phyloP scores from a whole-genome alignment of 352 stramenopile species.

The Phytophthora palmivora region DNA sequence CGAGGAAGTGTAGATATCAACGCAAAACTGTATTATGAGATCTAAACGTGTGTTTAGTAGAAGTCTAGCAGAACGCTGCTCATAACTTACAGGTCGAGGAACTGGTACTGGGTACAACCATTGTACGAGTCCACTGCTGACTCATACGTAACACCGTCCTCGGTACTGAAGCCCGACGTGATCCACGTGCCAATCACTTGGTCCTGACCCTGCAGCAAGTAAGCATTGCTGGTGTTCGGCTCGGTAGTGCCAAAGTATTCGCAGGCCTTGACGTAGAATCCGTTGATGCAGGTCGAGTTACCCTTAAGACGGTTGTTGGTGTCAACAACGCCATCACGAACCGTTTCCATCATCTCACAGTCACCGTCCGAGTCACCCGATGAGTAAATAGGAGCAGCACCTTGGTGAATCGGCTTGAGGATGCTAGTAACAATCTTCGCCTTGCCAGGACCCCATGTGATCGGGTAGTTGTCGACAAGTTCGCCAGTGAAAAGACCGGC shows the following conservation, averaged over 20 bases:
- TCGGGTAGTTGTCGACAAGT: slow-evolving; percentile 51
- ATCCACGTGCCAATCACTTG: slow-evolving; percentile 64
- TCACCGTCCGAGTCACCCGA: slow-evolving; percentile 36
- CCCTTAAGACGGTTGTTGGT: slow-evolving; percentile 63
- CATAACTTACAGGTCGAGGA: background rate
- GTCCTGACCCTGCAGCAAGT: slow-evolving; percentile 64
- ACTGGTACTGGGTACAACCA: too few species aligned
- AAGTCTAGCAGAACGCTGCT: too few species aligned
- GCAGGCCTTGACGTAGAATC: slow-evolving; percentile 60
- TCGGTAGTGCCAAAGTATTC: slow-evolving; percentile 44
- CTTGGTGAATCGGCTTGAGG: slow-evolving; percentile 49
- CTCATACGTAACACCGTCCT: slow-evolving; percentile 49
- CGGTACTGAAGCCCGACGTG: slow-evolving; percentile 54
- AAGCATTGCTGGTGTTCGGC: slow-evolving; percentile 48
- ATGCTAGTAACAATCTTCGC: slow-evolving; percentile 47
- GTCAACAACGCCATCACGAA: slow-evolving; percentile 56
- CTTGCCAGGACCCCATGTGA: slow-evolving; percentile 63
- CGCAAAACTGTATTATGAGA: too few species aligned
- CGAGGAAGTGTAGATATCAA: too few species aligned
- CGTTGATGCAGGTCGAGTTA: slow-evolving; percentile 52
- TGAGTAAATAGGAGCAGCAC: slow-evolving; percentile 50
- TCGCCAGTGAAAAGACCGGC: slow-evolving; percentile 46
- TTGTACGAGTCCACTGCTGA: slow-evolving; percentile 39
- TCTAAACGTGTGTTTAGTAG: too few species aligned
- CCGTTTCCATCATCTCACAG: slow-evolving; percentile 55